Base-by-base conservation (phyloP, 2,329 filamentous ascomycete species). In the Colletotrichum higginsianum region DNA sequence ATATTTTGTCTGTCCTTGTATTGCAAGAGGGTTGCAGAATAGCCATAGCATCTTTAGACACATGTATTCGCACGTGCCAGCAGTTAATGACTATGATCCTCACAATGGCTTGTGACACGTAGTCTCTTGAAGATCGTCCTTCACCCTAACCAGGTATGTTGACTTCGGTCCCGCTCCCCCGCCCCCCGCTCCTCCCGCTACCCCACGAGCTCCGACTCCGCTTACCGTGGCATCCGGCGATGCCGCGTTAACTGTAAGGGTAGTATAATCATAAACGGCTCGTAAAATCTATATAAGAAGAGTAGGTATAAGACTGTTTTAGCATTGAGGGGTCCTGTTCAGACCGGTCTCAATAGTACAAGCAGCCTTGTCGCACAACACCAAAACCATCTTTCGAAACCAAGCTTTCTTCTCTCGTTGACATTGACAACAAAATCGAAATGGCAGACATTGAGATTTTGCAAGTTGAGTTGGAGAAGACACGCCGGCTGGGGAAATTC, bases 181-280 rank as follows among this genome's bases (percentile, higher is more conserved):
- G 16, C 42, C 13, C 15, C 42, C 15, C 2, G 7, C 30, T 30
- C 16, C 12, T 18, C 52, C 52, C 52, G 52, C 52, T 40, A 56
- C 53, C 53, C 53, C 53, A 56, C 53, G 53, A 56, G 35, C 18
- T 42, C 53, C 53, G 53, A 56, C 38, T 46, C 44, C 15, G 4
- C 5, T n/a, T 15, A 46, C 4, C 44, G 44, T n/a, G 13, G 16
- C 5, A 46, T n/a, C 53, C 26, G 30, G 35, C 18, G 15, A 35
- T 56, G 53, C 38, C 30, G 30, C 35, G 9, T 40, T 8, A 4
- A 6, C 30, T n/a, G 18, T 56, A n/a, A 15, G 11, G 44, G 5
- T 46, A 46, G 16, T 1, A 30, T 18, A 46, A 46, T 46, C 44
- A 18, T 46, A n/a, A 46, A 46, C 16, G 44, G 13, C 44, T 8